Conservation (phyloP, 352 stramenopile genomes). For the Phytophthora hybrid region DNA sequence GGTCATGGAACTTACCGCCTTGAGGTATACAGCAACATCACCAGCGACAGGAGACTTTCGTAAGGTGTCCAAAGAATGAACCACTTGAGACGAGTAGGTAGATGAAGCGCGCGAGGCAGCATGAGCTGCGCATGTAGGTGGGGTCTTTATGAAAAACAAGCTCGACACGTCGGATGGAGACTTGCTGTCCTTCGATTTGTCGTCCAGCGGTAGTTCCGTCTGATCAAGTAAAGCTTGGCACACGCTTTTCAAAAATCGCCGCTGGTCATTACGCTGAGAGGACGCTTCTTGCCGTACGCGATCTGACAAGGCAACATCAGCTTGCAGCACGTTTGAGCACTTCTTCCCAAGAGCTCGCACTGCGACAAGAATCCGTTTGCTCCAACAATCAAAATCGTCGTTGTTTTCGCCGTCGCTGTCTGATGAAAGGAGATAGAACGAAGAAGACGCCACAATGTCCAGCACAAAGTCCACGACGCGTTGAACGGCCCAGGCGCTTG, state of each 20-base stretch:
- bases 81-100: conserved; percentile 2
- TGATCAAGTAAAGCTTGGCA: conserved; percentile 27
- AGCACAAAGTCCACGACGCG: conserved; percentile 45
- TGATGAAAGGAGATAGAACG: conserved; percentile 3
- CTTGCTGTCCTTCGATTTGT: background rate
- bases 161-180: conserved; percentile 3
- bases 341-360: conserved; percentile 43
- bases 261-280: conserved; percentile 8
- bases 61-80: conserved; percentile 24
- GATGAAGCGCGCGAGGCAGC: background rate
- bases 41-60: conserved; percentile 19
- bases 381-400: conserved; percentile 9
- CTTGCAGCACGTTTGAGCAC: conserved; percentile 38
- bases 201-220: background rate
- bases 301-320: conserved; percentile 43
- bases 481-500: conserved; percentile 45
- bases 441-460: conserved; percentile 16
- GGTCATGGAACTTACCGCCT: conserved; percentile 38
- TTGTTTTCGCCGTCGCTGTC: conserved; percentile 1
- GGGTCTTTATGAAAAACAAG: conserved; percentile 32
- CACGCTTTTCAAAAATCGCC: conserved; percentile 15
- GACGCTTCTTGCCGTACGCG: conserved; percentile 27
- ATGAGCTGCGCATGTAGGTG: background rate
- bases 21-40: conserved; percentile 36
- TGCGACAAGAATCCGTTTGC: conserved; percentile 25